Evolutionary conservation across 306 rosid genomes (phyloP).

Genomic region (Cucurbita pepo): DNA sequence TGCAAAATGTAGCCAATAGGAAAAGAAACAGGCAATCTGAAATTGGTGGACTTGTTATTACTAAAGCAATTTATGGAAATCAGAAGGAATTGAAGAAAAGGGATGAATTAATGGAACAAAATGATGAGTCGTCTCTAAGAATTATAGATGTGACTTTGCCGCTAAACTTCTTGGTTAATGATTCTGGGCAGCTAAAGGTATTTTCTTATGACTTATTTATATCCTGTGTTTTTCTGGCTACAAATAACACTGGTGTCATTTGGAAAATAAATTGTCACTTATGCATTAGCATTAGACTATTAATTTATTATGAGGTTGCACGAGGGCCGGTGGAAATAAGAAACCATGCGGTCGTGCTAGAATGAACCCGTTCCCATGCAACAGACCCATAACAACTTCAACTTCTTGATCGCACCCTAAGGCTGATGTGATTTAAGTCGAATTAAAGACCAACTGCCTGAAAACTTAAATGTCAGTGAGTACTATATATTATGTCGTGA

Average conservation of each 20-base stretch:
- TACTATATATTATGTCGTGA: background rate
- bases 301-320: background rate
- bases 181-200: slow-evolving; percentile 84
- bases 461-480: background rate
- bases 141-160: slow-evolving; percentile 74
- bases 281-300: background rate
- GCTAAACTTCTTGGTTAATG: slow-evolving; percentile 73
- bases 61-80: slow-evolving; percentile 63
- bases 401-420: background rate
- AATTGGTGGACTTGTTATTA: slow-evolving; percentile 55
- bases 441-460: background rate
- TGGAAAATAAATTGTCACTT: background rate
- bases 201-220: background rate
- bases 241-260: background rate
- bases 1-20: slow-evolving; percentile 70
- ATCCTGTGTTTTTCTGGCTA: background rate
- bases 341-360: background rate
- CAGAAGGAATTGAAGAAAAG: slow-evolving; percentile 28
- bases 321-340: background rate
- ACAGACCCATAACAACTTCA: background rate
- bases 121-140: slow-evolving; percentile 32
- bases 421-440: background rate
- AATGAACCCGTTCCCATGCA: background rate
- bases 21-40: slow-evolving; percentile 68
- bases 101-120: slow-evolving; percentile 28